Evolutionary conservation across 108 stramenopile species (phyloP).

Genomic region (Skeletonema menzelii): DNA sequence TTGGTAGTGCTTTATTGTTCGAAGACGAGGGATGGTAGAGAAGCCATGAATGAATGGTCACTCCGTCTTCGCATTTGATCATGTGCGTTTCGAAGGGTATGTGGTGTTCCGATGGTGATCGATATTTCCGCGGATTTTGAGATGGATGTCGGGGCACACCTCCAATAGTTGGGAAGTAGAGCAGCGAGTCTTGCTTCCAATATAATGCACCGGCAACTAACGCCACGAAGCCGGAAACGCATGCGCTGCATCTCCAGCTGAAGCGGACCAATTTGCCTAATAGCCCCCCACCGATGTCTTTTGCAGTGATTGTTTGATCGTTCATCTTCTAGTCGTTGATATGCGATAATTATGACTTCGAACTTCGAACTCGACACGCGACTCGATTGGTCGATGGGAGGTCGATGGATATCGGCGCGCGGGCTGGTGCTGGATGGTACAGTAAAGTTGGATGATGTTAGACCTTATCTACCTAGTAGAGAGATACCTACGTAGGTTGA

Average conservation of each 20-base stretch:
- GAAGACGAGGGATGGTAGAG: slow-evolving; percentile 56
- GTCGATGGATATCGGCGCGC: too few relatives aligned
- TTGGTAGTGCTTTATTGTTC: slow-evolving; percentile 51
- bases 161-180: slow-evolving; percentile 79
- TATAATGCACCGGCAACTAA: neutral
- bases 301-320: neutral
- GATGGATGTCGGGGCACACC: slow-evolving; percentile 62
- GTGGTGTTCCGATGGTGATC: slow-evolving; percentile 64
- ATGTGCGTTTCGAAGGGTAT: slow-evolving; percentile 65
- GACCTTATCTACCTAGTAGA: too few relatives aligned
- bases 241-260: neutral
- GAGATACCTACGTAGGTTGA: too few relatives aligned
- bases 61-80: slow-evolving; percentile 70
- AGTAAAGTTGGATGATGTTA: too few relatives aligned
- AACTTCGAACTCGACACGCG: too few relatives aligned
- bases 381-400: too few relatives aligned
- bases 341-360: too few relatives aligned
- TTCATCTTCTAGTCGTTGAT: too few relatives aligned
- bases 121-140: slow-evolving; percentile 71
- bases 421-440: too few relatives aligned
- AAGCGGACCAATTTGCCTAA: neutral
- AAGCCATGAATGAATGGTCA: slow-evolving; percentile 83
- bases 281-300: neutral
- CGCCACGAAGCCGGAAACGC: neutral
- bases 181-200: slow-evolving; percentile 63